Percentiles rank a stretch among this genome's conserved stretches.
phyloP scores from a whole-genome alignment of 1,284 basidiomycete genomes.

The Filobasidium uniguttulatum region DNA sequence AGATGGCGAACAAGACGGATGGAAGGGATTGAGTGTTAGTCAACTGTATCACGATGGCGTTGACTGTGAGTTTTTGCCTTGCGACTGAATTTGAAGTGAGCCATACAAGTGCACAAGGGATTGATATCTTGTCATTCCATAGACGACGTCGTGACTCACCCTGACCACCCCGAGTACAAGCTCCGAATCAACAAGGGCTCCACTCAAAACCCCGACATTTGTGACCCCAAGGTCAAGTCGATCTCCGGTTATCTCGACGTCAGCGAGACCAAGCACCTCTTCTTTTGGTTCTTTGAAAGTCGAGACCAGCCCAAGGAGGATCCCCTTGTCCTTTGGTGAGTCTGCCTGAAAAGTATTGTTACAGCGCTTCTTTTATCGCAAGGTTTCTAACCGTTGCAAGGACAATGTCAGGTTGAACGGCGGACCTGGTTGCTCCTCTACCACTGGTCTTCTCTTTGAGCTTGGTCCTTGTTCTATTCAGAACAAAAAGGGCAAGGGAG shows the following conservation, averaged over 20 bases:
- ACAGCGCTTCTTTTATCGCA: neutral
- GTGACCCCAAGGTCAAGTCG: slow-evolving; percentile 69
- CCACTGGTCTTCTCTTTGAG: slow-evolving; percentile 57
- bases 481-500: slow-evolving; percentile 42
- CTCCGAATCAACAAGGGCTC: slow-evolving; percentile 46
- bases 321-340: slow-evolving; percentile 77
- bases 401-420: slow-evolving; percentile 39
- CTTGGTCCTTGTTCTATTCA: slow-evolving; percentile 69
- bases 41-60: slow-evolving; percentile 47
- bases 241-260: slow-evolving; percentile 84
- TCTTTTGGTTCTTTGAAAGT: slow-evolving; percentile 43
- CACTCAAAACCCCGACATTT: slow-evolving; percentile 38
- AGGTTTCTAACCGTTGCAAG: neutral
- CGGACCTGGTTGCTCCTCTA: slow-evolving; percentile 39
- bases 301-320: slow-evolving; percentile 56
- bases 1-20: slow-evolving; percentile 19
- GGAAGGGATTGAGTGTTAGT: slow-evolving; percentile 39
- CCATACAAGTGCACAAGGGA: too few species aligned
- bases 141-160: slow-evolving; percentile 55
- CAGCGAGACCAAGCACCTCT: slow-evolving; percentile 58
- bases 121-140: too few species aligned
- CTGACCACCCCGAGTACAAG: slow-evolving; percentile 54
- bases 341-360: slow-evolving; percentile 47
- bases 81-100: too few species aligned
- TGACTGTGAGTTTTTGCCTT: slow-evolving; percentile 47